These are phyloP conservation scores for Mycena venus DNA, from an alignment of 768 basidiomycete genomes.

Conservation along the genomic window DNA sequence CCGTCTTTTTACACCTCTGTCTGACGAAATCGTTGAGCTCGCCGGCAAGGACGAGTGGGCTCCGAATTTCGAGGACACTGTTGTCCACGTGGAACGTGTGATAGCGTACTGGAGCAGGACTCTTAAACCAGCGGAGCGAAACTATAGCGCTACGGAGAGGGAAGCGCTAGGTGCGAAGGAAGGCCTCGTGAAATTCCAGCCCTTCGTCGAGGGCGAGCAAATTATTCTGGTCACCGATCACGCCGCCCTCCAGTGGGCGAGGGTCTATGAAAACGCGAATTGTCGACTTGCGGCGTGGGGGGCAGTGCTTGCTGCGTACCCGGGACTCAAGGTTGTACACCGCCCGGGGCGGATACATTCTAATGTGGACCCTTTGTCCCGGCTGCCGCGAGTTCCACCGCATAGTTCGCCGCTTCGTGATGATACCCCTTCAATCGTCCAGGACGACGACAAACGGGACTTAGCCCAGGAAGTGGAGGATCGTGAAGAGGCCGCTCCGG, in stretches of 20 bases:
- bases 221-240: constrained; percentile 21
- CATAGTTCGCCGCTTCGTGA: neutral
- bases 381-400: constrained; percentile 2
- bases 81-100: too few species aligned
- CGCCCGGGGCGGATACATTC: constrained; percentile 44
- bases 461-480: neutral
- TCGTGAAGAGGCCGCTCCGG: neutral
- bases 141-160: too few species aligned
- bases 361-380: constrained; percentile 31
- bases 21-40: too few species aligned
- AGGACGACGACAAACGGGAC: neutral
- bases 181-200: too few species aligned
- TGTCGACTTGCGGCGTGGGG: constrained; percentile 41
- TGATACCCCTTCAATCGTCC: neutral
- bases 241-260: constrained; percentile 28
- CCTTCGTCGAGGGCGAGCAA: neutral
- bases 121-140: too few species aligned
- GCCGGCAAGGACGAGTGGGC: too few species aligned
- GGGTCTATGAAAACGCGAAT: constrained; percentile 29
- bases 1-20: too few species aligned
- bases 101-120: too few species aligned
- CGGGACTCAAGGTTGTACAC: constrained; percentile 40
- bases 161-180: too few species aligned
- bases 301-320: constrained; percentile 42
- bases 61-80: too few species aligned